Percentiles rank a stretch among this genome's conserved stretches.
phyloP scores from a whole-genome alignment of 1,284 basidiomycete species.

The Rugosomyces carneus region DNA sequence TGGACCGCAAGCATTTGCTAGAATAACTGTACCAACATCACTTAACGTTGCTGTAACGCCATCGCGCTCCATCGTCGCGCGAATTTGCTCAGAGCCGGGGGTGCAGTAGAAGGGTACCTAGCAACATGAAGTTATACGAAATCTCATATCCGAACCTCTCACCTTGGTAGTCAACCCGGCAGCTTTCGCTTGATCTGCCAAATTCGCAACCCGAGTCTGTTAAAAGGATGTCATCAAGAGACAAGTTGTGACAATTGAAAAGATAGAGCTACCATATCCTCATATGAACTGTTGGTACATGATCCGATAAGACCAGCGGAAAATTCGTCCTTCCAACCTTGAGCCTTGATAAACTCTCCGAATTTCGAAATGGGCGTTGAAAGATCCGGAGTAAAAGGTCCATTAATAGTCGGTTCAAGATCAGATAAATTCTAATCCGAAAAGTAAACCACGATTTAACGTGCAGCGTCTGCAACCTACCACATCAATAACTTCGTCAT shows the following conservation, averaged over 20 bases:
- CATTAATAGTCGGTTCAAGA: constrained; percentile 94
- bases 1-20: constrained; percentile 98
- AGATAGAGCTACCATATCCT: constrained; percentile 69
- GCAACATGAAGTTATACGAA: constrained; percentile 6
- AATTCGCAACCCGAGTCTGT: constrained; percentile 82
- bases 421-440: constrained; percentile 72
- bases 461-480: constrained; percentile 37
- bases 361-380: constrained; percentile 95
- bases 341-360: constrained; percentile 70
- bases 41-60: constrained; percentile 77
- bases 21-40: constrained; percentile 84
- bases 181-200: constrained; percentile 85
- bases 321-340: constrained; percentile 90
- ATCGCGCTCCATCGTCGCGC: constrained; percentile 97
- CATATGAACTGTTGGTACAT: constrained; percentile 97
- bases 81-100: constrained; percentile 95
- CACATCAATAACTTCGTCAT: constrained; percentile 94
- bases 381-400: constrained; percentile 97
- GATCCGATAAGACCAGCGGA: constrained; percentile 93
- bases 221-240: constrained; percentile 3
- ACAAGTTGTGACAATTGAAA: not conserved
- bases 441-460: not conserved
- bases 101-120: constrained; percentile 94
- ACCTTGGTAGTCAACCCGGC: constrained; percentile 78
- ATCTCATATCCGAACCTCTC: constrained; percentile 2